phyloP scores from a whole-genome alignment of 2,329 filamentous ascomycete species.

The Penicillium crustosum region DNA sequence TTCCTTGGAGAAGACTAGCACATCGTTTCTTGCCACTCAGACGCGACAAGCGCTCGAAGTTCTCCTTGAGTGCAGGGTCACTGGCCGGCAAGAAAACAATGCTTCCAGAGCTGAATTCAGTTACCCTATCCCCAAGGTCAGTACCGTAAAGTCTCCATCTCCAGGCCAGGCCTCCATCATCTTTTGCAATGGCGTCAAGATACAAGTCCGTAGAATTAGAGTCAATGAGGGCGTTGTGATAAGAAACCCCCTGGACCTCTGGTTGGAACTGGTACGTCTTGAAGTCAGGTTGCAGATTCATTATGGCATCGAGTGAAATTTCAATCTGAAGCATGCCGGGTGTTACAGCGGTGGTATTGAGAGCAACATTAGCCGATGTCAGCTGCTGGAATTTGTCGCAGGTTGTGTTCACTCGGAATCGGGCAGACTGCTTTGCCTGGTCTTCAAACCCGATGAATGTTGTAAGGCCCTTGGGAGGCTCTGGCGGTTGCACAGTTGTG shows the following conservation, averaged over 20 bases:
- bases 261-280: constrained; percentile 23
- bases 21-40: constrained; percentile 26
- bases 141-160: too few relatives aligned
- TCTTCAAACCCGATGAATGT: too few relatives aligned
- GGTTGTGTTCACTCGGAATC: too few relatives aligned
- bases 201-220: constrained; percentile 29
- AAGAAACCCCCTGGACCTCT: constrained; percentile 30
- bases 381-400: too few relatives aligned
- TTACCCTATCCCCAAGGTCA: too few relatives aligned
- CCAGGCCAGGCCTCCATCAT: too few relatives aligned
- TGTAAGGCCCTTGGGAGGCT: too few relatives aligned
- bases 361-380: constrained; percentile 37
- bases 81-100: constrained; percentile 24
- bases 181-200: constrained; percentile 2
- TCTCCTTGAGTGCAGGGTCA: constrained; percentile 16
- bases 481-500: too few relatives aligned
- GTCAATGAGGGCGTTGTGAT: constrained; percentile 35
- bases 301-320: constrained; percentile 34
- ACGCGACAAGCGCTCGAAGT: constrained; percentile 39
- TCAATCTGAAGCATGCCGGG: constrained; percentile 44
- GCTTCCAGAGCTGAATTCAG: constrained; percentile 14
- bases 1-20: constrained; percentile 7
- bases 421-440: too few relatives aligned
- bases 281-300: constrained; percentile 32
- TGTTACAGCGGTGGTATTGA: constrained; percentile 45